Base-by-base conservation (phyloP, 257 asterid species). In the Penstemon barbatus region DNA sequence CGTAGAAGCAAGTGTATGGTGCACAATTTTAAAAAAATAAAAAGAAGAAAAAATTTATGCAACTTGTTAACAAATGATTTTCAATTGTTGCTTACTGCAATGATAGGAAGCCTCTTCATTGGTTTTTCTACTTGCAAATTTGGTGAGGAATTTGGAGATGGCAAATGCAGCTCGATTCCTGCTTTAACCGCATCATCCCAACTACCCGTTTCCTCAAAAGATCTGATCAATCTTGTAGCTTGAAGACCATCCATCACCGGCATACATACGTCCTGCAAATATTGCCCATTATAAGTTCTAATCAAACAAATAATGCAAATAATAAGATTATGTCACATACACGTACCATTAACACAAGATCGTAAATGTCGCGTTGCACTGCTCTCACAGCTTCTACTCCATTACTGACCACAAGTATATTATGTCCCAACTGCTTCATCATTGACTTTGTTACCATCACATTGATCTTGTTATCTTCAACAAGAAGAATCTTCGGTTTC, bases 161-260 rank as follows among this genome's bases (percentile, higher is more conserved):
- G 78, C 44, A 51, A 12, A 71, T 80, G 84, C 66, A 63, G 74
- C 68, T 87, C 86, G 33, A 86, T 68, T 69, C 96, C 98, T 46
- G 92, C 97, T 67, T 79, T 81, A 12, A 53, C 61, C 9, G 98
- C 95, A 36, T 88, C 97, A 2, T 87, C 92, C 97, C 96, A 92
- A 60, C 79, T 85, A 25, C 98, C 98, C 4, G 89, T 83, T 81
- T 92, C 89, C 77, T 92, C 98, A 11, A 69, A 92, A 1, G 95
- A 88, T 60, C 98, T 82, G 68, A 92, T 92, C 59, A 87, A 51
- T 74, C 90, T 81, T 5, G 97, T 89, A 6, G 98, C 96, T 83
- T 89, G 82, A 62, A 89, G 90, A 40, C 98, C 98, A 78, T 89
- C 90, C 96, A 92, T 87, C 69, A 83, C 90, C 6, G 98, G 98